Evolutionary conservation across 768 basidiomycete genomes (phyloP), one percentile per base, ranked within the genome.

Genomic region (Suillus lakei): DNA sequence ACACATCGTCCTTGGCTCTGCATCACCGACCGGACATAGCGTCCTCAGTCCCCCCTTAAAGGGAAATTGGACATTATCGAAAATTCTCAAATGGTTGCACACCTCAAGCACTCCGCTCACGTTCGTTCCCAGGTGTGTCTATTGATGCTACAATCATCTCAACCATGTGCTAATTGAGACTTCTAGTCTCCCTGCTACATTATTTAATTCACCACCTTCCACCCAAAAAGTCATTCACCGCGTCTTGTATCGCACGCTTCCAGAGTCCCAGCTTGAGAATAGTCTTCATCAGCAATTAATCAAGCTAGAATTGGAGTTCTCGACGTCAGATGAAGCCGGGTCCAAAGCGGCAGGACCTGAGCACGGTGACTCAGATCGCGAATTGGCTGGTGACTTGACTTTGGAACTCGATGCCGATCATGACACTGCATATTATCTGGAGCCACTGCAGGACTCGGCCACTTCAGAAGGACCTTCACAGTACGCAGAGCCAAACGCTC

Each of bases 81-180:
- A 84, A 26, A 70, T 86, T 44, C 73, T 85, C 46, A 69, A 81
- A 30, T 87, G 86, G 87, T 70, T 85, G 9, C 64, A 76, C 69
- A 71, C 73, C 3, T 71, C 76, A 23, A 68, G 71, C 48, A 66
- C 71, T 15, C 75, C 76, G 56, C 65, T 78, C 60, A 66, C 79
- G n/a, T 89, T 89, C 68, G 78, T 86, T 56, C 81, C 86, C 41
- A 86, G 84, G 88, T 89, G 61, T 39, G 72, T 53, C 16, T 28
- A 60, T 55, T 63, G 32, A n/a, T 28, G 10, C 38, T 32, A 21
- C 23, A 43, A 18, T 10, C 5, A n/a, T 41, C 2, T 21, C 26
- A 18, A 21, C 6, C 6, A 39, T 41, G 38, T 41, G 12, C 39
- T 59, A 13, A 59, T 59, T 1, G 21, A 6, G 34, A 26, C 59